Evolutionary conservation across 2,329 filamentous ascomycete species (phyloP), one percentile per base, ranked within the genome.

Genomic region (Pseudocercospora fuligena): DNA sequence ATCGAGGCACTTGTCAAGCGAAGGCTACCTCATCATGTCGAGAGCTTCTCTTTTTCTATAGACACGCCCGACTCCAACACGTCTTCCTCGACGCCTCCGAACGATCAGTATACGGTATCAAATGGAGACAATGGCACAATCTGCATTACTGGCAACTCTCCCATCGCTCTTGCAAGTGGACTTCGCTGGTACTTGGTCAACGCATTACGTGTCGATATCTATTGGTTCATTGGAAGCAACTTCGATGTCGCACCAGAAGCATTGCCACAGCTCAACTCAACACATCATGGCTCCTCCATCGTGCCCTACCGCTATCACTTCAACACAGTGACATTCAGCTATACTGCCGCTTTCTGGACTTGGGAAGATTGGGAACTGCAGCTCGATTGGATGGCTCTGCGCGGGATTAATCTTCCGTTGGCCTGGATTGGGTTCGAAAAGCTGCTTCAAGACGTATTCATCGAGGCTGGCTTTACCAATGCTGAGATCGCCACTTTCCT

Each of bases 291-390:
- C 12, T 75, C 78, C 2, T 83, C 81, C 31, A 75, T 80, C 23
- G 81, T 84, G 36, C 80, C 80, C 2, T 84, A 80, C 79, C 73
- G 82, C 57, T 86, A 85, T 70, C 81, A 84, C 69, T 84, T 85
- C 69, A 86, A 86, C 67, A 84, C 82, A 80, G 84, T 86, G 1
- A 86, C 84, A 0, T 85, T 84, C 70, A 85, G 82, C 1, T 86
- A 86, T 69, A 84, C 82, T 2, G 75, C 79, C 3, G 79, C 83
- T 0, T 86, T 84, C 73, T 86, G 83, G 82, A 75, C 74, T n/a
- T 86, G 83, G 84, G 75, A 82, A 43, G 84, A 86, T 54, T 86
- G 84, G 84, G 83, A 86, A 72, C 73, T 80, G 2, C 77, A 85
- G 66, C 79, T 86, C 5, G 84, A 86, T 72, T 86, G 84, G 84